phyloP scores from a whole-genome alignment of 192 early-diverging fungal genomes.

The Phycomyces blakesleeanus region DNA sequence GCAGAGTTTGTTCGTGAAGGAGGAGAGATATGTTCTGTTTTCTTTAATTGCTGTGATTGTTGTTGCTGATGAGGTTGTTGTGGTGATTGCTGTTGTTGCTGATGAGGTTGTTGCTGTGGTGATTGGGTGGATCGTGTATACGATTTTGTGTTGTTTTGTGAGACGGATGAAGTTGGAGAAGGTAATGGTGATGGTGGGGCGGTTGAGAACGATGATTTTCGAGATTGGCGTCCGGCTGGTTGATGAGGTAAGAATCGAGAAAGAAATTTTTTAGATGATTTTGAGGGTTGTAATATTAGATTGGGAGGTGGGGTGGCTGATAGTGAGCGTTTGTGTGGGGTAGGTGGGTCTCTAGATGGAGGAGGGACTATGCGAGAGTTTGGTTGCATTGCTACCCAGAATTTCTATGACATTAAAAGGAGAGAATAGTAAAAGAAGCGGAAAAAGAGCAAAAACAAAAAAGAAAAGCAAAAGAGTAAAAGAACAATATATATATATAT shows the following conservation, averaged over 20 bases:
- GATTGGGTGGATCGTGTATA: not conserved
- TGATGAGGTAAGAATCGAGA: not conserved
- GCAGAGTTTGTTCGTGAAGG: not conserved
- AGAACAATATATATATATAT: not conserved
- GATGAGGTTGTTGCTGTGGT: no score
- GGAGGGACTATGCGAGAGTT: constrained; percentile 23
- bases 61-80: no score
- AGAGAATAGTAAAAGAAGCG: constrained; percentile 1
- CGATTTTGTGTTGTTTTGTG: not conserved
- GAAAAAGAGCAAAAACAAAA: constrained; percentile 4
- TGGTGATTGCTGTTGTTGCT: no score
- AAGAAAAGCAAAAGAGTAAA: constrained; percentile 7
- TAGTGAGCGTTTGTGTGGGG: not conserved
- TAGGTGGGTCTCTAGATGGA: not conserved
- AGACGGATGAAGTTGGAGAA: not conserved
- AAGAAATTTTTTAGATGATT: not conserved
- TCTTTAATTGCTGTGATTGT: no score
- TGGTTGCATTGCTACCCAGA: constrained; percentile 7
- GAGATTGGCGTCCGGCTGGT: not conserved
- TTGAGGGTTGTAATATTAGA: not conserved
- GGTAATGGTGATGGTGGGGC: not conserved
- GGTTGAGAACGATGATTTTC: not conserved
- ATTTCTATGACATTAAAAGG: constrained; percentile 1
- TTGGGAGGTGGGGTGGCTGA: not conserved
- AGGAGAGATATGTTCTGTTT: not conserved